Evolutionary conservation across 2,329 filamentous ascomycete species (phyloP), one percentile per base, ranked within the genome.

Genomic region (Rhynchosporium graminicola): DNA sequence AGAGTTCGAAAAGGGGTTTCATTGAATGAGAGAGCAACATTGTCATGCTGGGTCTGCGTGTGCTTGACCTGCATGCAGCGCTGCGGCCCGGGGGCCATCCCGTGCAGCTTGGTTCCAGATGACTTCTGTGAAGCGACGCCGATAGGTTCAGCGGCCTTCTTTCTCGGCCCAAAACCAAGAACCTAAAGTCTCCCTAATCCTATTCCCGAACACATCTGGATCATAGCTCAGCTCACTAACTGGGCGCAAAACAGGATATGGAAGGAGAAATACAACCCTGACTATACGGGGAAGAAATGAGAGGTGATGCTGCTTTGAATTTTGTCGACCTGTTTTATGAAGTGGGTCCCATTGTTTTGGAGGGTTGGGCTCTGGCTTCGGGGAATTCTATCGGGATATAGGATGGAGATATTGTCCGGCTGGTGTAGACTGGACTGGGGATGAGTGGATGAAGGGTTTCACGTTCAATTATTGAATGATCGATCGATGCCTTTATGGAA

Each of bases 201-300:
- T 28, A 42, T 40, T 28, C 38, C 3, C 51, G n/a, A 33, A 54
- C 20, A 13, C 51, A 54, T 42, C 51, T 54, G 20, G 20, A 54
- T 58, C 33, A 40, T 12, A 29, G 15, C n/a, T 59, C 40, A 33
- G 42, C 54, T 46, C 40, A 36, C 57, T 59, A 59, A 59, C 15
- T 8, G 38, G 28, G 47, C 28, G 40, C 51, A 8, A 45, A 45
- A 59, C 40, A 78, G 78, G 93, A 97, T 98, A 74, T 97, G 94
- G 92, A 98, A 98, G 76, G 92, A 96, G 66, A 98, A 98, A 79
- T 97, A 98, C 79, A 83, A 83, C 71, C 58, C 65, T n/a, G 61
- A 63, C 28, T 59, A 56, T 48, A 48, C 40, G 15, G 50, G 42
- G 46, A 64, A 64, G 43, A 64, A 64, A 57, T 64, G 62, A 64